A percentile compares a stretch with the other conserved stretches of the same genome.
Conservation (phyloP, 2,329 filamentous ascomycete species). For the Phaeophleospora eucalypticola region DNA sequence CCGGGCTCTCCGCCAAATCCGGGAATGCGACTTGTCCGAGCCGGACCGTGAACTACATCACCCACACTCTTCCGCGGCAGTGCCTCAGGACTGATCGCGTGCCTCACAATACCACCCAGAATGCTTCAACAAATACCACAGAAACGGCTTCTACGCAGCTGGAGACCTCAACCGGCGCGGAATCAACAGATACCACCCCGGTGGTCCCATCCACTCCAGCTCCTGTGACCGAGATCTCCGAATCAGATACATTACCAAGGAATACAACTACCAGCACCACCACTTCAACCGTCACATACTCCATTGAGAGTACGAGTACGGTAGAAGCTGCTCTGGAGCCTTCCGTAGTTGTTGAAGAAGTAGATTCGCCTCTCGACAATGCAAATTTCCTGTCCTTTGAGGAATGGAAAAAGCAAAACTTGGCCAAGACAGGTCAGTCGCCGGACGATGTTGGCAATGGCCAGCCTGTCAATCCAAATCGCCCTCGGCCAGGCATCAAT, state of each 20-base stretch:
- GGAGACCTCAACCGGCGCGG: not conserved
- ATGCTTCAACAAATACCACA: not conserved
- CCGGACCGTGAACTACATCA: constrained; percentile 76
- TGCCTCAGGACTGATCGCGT: constrained; percentile 65
- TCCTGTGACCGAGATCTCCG: not conserved
- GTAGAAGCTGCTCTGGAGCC: not conserved
- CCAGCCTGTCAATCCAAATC: constrained; percentile 46
- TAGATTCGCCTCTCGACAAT: constrained; percentile 65
- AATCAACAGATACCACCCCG: not conserved
- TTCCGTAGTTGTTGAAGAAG: constrained; percentile 45
- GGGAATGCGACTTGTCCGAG: constrained; percentile 41
- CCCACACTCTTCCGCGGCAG: constrained; percentile 70
- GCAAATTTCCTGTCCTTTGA: constrained; percentile 93
- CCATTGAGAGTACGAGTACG: not conserved
- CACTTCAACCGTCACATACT: constrained; percentile 1
- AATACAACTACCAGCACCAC: not conserved
- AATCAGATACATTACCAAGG: not conserved
- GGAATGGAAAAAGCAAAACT: constrained; percentile 94
- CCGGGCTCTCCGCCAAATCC: constrained; percentile 5
- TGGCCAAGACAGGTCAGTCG: constrained; percentile 78
- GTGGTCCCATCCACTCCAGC: not conserved
- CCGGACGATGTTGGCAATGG: constrained; percentile 61
- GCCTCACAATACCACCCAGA: constrained; percentile 7
- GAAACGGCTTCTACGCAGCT: not conserved
- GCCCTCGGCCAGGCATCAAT: constrained; percentile 52